Conservation (phyloP, 2,329 filamentous ascomycete species). For the Metarhizium brunneum region DNA sequence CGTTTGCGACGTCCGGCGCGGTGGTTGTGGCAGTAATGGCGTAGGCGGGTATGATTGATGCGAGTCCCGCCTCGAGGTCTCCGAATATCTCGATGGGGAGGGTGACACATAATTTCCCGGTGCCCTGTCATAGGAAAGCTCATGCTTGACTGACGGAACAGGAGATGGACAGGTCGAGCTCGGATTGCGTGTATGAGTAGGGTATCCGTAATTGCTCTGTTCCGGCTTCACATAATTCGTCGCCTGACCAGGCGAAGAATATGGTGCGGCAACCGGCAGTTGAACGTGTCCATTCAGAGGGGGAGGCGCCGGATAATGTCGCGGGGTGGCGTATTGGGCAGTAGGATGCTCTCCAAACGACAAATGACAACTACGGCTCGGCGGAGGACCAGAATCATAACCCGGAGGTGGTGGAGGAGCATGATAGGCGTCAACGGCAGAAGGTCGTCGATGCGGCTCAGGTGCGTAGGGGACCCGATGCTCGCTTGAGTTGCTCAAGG, state of each 20-base stretch:
- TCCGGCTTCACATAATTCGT: constrained; percentile 22
- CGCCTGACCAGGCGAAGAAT: constrained; percentile 24
- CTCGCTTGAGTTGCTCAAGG: constrained; percentile 49
- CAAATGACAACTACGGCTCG: constrained; percentile 19
- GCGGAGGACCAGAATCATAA: constrained; percentile 20
- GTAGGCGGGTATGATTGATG: constrained; percentile 18
- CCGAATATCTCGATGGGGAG: constrained; percentile 24
- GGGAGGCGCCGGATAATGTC: constrained; percentile 26
- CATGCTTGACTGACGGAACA: constrained; percentile 19
- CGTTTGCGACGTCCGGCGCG: constrained; percentile 11
- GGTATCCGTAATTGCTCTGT: constrained; percentile 29
- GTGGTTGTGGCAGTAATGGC: constrained; percentile 17
- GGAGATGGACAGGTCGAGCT: constrained; percentile 23
- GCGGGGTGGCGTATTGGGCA: constrained; percentile 25
- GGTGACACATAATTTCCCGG: constrained; percentile 29
- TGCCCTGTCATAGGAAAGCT: constrained; percentile 25
- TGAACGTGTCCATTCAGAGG: constrained; percentile 20
- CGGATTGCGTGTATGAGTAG: constrained; percentile 14
- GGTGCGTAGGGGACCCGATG: constrained; percentile 32
- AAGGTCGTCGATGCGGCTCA: constrained; percentile 36
- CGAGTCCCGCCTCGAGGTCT: constrained; percentile 22
- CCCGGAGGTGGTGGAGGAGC: constrained; percentile 25
- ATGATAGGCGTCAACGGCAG: constrained; percentile 35
- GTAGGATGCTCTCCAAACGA: constrained; percentile 23
- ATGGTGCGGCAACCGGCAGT: constrained; percentile 24